Evolutionary conservation across 352 stramenopile species (phyloP).

Genomic region (Pythium scleroteichum): DNA sequence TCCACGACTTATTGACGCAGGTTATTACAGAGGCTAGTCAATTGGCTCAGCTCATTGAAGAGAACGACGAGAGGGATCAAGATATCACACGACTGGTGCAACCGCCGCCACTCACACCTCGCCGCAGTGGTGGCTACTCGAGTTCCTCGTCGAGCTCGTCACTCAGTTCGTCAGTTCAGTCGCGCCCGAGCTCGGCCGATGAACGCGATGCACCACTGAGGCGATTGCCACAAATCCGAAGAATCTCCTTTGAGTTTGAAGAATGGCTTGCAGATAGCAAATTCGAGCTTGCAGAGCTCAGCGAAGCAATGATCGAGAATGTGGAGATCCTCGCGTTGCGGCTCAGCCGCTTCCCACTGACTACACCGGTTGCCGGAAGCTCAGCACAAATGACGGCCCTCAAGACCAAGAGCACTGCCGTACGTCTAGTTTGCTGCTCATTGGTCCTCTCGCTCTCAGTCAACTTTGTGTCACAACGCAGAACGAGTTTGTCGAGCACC

Average conservation of each 20-base stretch:
- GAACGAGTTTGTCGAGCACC: slow-evolving; percentile 53
- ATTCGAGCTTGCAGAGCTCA: slow-evolving; percentile 51
- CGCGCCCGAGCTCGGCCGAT: not conserved
- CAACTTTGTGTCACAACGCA: slow-evolving; percentile 15
- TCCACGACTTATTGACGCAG: slow-evolving; percentile 47
- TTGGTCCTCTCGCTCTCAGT: not conserved
- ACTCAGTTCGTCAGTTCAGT: slow-evolving; percentile 22
- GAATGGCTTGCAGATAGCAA: slow-evolving; percentile 49
- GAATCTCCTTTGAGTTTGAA: slow-evolving; percentile 58
- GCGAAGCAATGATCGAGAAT: slow-evolving; percentile 53
- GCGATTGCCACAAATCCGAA: slow-evolving; percentile 46
- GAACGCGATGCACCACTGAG: not conserved
- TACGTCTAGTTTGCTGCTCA: not conserved
- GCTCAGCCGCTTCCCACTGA: slow-evolving; percentile 28
- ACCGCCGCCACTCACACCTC: slow-evolving; percentile 3
- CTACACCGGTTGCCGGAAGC: slow-evolving; percentile 24
- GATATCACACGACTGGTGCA: slow-evolving; percentile 23
- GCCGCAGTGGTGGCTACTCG: slow-evolving; percentile 3
- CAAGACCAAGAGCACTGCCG: slow-evolving; percentile 9
- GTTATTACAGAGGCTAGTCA: slow-evolving; percentile 31
- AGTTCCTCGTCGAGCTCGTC: slow-evolving; percentile 24
- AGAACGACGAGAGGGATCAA: slow-evolving; percentile 39
- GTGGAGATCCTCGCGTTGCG: slow-evolving; percentile 42
- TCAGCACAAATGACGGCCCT: not conserved
- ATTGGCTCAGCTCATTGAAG: slow-evolving; percentile 46